Conservation (phyloP, 2,329 filamentous ascomycete genomes). For the Colletotrichum incanum region DNA sequence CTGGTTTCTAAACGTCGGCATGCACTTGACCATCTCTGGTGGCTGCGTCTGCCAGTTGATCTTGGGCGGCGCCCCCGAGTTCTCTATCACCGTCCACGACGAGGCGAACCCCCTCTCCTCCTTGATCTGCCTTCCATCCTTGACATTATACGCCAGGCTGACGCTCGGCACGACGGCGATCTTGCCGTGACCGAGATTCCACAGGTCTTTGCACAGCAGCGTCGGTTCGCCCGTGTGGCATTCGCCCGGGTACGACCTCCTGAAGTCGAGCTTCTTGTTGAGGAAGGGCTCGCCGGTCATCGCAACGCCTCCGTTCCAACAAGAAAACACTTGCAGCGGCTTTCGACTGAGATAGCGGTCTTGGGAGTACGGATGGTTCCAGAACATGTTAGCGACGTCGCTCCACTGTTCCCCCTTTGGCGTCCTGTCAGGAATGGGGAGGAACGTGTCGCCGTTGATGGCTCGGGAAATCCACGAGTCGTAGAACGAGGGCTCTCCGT, state of each 20-base stretch:
- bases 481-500: constrained; percentile 66
- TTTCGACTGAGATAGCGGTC: constrained; percentile 52
- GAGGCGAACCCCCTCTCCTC: constrained; percentile 63
- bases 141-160: constrained; percentile 69
- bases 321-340: constrained; percentile 73
- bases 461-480: constrained; percentile 68
- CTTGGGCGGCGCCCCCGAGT: constrained; percentile 46
- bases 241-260: constrained; percentile 57
- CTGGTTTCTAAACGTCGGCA: constrained; percentile 60
- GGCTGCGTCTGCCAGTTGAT: constrained; percentile 63
- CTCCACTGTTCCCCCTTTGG: constrained; percentile 63
- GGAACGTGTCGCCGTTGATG: constrained; percentile 69
- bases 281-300: constrained; percentile 66
- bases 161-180: constrained; percentile 71
- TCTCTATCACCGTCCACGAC: constrained; percentile 29
- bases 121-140: constrained; percentile 63
- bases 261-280: constrained; percentile 58
- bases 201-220: constrained; percentile 72
- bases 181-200: constrained; percentile 63
- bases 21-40: constrained; percentile 65
- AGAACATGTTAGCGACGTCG: constrained; percentile 66
- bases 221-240: constrained; percentile 70
- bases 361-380: constrained; percentile 60
- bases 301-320: constrained; percentile 72
- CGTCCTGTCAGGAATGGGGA: constrained; percentile 59